Conservation (phyloP, 805 yeast genomes). For the Kluyveromyces siamensis region DNA sequence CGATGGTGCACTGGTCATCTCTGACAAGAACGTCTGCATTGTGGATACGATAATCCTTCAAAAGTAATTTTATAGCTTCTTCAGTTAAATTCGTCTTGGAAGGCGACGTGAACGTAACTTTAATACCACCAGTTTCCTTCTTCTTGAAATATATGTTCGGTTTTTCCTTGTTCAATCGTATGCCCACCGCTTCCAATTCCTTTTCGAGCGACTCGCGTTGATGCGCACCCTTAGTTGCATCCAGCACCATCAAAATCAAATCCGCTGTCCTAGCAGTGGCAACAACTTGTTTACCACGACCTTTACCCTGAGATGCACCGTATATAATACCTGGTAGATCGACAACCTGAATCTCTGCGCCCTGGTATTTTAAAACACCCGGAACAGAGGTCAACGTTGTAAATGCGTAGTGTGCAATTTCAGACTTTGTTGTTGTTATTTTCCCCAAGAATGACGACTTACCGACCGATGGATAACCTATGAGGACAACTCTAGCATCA, state of each 20-base stretch:
- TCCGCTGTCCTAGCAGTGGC: slow-evolving; percentile 95
- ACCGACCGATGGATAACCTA: slow-evolving; percentile 98
- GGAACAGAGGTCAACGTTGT: slow-evolving; percentile 96
- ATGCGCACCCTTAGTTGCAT: slow-evolving; percentile 88
- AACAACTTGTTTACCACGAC: slow-evolving; percentile 94
- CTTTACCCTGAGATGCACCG: slow-evolving; percentile 96
- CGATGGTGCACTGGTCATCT: slow-evolving; percentile 84
- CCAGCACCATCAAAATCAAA: slow-evolving; percentile 83
- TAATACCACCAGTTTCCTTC: slow-evolving; percentile 88
- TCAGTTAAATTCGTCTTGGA: slow-evolving; percentile 69
- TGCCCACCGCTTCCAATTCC: slow-evolving; percentile 91
- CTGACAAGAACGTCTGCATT: slow-evolving; percentile 89
- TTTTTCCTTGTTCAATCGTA: slow-evolving; percentile 68
- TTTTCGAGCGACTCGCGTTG: slow-evolving; percentile 80
- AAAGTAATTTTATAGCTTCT: slow-evolving; percentile 62
- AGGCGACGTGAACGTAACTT: slow-evolving; percentile 70
- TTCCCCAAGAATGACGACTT: slow-evolving; percentile 84
- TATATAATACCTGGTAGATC: slow-evolving; percentile 96
- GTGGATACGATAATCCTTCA: slow-evolving; percentile 82
- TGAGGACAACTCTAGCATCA: slow-evolving; percentile 89
- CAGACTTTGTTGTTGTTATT: slow-evolving; percentile 89
- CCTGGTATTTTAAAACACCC: slow-evolving; percentile 88
- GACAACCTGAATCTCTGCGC: slow-evolving; percentile 95
- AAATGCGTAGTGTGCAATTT: slow-evolving; percentile 90
- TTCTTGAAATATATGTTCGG: slow-evolving; percentile 72